Percentiles rank a stretch among this genome's conserved stretches.
These are phyloP conservation scores for Yamadazyma olivae DNA, from an alignment of 805 yeast species.

Conservation along the genomic window DNA sequence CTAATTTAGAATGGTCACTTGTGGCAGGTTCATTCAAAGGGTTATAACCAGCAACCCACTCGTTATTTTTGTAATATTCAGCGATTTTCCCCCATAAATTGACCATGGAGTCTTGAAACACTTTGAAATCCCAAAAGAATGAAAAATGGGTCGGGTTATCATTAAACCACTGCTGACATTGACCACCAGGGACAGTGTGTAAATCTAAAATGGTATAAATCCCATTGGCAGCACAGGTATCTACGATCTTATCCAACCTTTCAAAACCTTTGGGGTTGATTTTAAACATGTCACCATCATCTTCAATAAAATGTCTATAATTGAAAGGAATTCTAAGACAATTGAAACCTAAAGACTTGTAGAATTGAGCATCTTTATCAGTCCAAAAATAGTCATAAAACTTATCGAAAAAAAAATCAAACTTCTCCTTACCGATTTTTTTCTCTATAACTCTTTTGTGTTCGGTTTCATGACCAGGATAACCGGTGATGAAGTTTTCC, in stretches of 20 bases:
- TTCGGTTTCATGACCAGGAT: conserved; percentile 50
- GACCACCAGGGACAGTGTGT: conserved; percentile 52
- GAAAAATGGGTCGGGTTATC: conserved; percentile 46
- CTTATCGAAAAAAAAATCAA: conserved; percentile 44
- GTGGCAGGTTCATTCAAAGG: conserved; percentile 50
- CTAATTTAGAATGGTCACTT: conserved; percentile 35
- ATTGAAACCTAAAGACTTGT: conserved; percentile 35
- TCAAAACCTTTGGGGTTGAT: conserved; percentile 43
- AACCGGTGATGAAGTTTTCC: conserved; percentile 54
- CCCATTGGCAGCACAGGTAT: conserved; percentile 40
- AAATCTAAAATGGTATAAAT: conserved; percentile 46
- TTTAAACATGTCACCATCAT: conserved; percentile 37
- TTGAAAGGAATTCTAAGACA: conserved; percentile 48
- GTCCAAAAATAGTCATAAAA: conserved; percentile 52
- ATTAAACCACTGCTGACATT: conserved; percentile 50
- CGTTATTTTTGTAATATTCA: conserved; percentile 39
- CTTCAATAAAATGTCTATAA: conserved; percentile 45
- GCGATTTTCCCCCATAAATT: conserved; percentile 44
- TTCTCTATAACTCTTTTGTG: conserved; percentile 36
- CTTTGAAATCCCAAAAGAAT: conserved; percentile 46
- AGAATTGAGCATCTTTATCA: conserved; percentile 44
- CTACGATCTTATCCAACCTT: conserved; percentile 37
- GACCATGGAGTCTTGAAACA: conserved; percentile 42
- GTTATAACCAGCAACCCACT: conserved; percentile 50
- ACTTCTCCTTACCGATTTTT: conserved; percentile 44